Base-by-base conservation (phyloP, 768 basidiomycete genomes). In the Mycena vulgaris region DNA sequence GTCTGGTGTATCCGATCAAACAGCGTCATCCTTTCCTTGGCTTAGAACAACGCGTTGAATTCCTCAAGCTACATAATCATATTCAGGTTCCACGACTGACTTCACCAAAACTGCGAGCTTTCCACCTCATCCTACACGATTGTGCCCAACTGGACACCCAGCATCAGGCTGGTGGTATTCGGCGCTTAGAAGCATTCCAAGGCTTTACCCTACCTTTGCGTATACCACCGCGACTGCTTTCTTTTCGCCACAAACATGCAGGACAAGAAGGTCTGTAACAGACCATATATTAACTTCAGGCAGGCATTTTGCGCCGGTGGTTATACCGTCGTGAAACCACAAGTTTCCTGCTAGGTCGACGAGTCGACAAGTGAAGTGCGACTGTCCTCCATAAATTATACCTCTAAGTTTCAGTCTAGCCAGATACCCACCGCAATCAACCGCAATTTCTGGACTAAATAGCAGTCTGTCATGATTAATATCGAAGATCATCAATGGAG, bases 281-380 rank as follows among this genome's bases (percentile, higher is more conserved):
- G 37, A 40, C 2, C 19, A 6, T 7, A 57, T 39, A 37, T 39
- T 40, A 8, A 57, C 39, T 35, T 58, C 57, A 16, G 39, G 39
- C 25, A 58, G 23, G 33, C 57, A 58, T 28, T 21, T 10, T n/a
- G 39, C 25, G 3, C 57, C 40, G 19, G 57, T 58, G 19, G 27
- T 21, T 17, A 58, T 58, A 5, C 57, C 57, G 19, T 58, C 40
- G 27, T 58, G 57, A 25, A 58, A 58, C 57, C 57, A 58, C 17
- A 58, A 28, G 5, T 40, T 35, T 4, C 56, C 56, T 3, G 5
- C 13, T 25, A 5, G 31, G n/a, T 23, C 25, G 37, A 57, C 28
- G n/a, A 35, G 27, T 16, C 56, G 23, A 37, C 56, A 40, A 5
- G 56, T 57, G 39, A 57, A 57, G 35, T 57, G 35, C 27, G 9